Base-by-base conservation (phyloP, 164 flowering plant genomes). In the Amborella trichopoda region DNA sequence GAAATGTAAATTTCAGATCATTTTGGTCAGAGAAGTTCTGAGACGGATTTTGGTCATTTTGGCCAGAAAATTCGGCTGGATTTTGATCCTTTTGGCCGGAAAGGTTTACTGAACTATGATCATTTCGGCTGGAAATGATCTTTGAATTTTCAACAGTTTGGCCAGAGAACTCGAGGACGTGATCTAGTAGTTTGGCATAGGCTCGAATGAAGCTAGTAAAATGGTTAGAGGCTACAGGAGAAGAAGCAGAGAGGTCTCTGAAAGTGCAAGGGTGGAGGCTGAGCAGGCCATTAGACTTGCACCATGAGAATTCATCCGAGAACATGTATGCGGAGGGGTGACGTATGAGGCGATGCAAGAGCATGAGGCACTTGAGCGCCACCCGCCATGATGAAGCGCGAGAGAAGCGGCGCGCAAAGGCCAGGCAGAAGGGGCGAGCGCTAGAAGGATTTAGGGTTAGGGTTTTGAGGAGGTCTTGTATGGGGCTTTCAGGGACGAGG, bases 281-380 rank as follows among this genome's bases (percentile, higher is more conserved):
- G 25, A 78, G 25, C 26, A 63, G 42, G 1, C 74, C 68, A 28
- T 70, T 78, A 26, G 74, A 52, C 23, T 74, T 44, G 2, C 62
- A 18, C 72, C 74, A 69, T 0, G 66, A 26, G 25, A 81, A 62
- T 42, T 76, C 66, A 2, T 70, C 32, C 13, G 69, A 54, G 16
- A 81, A 63, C 56, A 52, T 61, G 52, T 49, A 28, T 2, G 64
- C 55, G 0, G 78, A 78, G 13, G 68, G 57, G 0, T 68, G 54
- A 0, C 64, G 62, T 4, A 77, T 69, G 22, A 77, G 57, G 1
- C 81, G 71, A 40, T 81, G 90, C 48, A 81, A 70, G 57, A 81
- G 83, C 20, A 69, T 36, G 0, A 81, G 54, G 49, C 80, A 81
- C 55, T 81, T 78, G 36, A 81, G 62, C 1, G 83, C 83, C 25